Percentiles rank a stretch among this genome's conserved stretches.
Evolutionary conservation across 2,329 filamentous ascomycete genomes (phyloP).

Genomic region (Colletotrichum sp.): DNA sequence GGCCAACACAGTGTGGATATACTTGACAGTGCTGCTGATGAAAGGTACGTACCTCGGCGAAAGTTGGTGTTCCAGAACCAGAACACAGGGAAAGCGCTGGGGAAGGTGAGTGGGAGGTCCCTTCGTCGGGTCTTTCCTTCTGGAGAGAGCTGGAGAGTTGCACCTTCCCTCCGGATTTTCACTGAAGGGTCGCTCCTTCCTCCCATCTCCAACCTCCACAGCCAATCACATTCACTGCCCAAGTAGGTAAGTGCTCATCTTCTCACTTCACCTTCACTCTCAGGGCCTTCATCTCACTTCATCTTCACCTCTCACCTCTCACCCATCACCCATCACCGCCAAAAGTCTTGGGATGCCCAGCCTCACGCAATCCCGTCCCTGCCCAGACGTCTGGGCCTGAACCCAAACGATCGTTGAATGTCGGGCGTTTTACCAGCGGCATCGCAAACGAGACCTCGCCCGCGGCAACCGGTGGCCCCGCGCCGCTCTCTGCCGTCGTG

Average conservation of each 20-base stretch:
- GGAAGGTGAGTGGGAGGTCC: neutral
- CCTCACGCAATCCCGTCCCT: neutral
- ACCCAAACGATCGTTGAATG: neutral
- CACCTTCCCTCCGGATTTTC: neutral
- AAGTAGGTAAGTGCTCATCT: neutral
- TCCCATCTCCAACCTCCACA: neutral
- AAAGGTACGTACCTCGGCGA: neutral
- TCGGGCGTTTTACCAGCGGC: neutral
- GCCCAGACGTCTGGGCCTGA: neutral
- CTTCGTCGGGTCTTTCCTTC: neutral
- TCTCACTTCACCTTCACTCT: neutral
- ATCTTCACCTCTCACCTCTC: neutral
- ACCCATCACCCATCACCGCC: neutral
- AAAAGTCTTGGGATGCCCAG: neutral
- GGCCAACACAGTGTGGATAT: neutral
- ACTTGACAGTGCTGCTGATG: neutral
- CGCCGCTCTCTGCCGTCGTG: slow-evolving; percentile 3
- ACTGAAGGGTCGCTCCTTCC: neutral
- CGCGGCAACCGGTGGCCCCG: neutral
- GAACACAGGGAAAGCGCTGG: neutral
- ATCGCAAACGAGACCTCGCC: neutral
- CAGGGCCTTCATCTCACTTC: neutral
- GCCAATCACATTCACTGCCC: neutral
- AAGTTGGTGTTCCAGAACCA: neutral
- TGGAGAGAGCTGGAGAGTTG: neutral